Evolutionary conservation across 139 green algal genomes (phyloP), one percentile per base, ranked within the genome.

Genomic region (Medakamo hakoo): DNA sequence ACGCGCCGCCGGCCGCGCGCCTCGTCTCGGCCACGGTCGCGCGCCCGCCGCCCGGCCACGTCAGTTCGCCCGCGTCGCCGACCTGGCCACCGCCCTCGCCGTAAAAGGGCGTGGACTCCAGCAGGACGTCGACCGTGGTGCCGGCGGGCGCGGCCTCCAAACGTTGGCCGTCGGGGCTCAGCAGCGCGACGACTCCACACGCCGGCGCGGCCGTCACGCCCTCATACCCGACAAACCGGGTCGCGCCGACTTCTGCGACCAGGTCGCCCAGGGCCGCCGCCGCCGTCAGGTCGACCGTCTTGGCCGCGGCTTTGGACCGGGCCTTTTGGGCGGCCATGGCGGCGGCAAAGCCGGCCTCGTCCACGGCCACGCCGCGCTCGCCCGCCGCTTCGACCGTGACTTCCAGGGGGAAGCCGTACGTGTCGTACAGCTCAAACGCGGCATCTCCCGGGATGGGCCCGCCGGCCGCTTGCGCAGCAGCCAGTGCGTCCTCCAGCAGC

Each of bases 381-480:
- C 9, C 40, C 52, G 63, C 55, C 20, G 58, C 18, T 63, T 83
- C 78, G 30, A 66, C 63, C 16, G 87, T 95, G 62, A 94, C 80
- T 75, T 95, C 87, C 58, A 93, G 72, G 0, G 87, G 87, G 71
- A 95, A 94, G 9, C 87, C 87, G 49, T 84, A 94, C 16, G 80
- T 88, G 72, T 95, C 87, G 67, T 94, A 95, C 63, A 95, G 72
- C 67, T 82, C 63, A 73, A 95, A 95, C 9, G 82, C 87, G 56
- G 93, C 84, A 1, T 71, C 57, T 21, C 87, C 86, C 5, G 27
- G 31, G 24, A 92, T 59, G 20, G 75, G 49, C 4, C 55, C 26
- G 14, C 27, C 52, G 57, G 5, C 49, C 55, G 52, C 30, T 55
- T 26, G 27, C 16, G 40, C 18, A 16, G 14, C 31, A 5, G 61